Evolutionary conservation across 805 yeast species (phyloP).

Genomic region (Phaffomyces opuntiae): DNA sequence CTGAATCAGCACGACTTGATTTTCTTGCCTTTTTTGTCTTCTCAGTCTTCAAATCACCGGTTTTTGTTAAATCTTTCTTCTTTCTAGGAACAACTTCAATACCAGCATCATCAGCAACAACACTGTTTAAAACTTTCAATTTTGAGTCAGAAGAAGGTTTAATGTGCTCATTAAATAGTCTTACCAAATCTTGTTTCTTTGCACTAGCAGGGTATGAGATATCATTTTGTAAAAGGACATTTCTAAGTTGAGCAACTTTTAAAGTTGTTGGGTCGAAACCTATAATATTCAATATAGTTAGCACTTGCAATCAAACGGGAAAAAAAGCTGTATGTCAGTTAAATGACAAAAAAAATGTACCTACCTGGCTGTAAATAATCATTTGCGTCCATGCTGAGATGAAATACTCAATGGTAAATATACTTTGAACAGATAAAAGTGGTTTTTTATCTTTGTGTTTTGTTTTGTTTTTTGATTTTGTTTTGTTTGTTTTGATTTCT

Average conservation of each 20-base stretch:
- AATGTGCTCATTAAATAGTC: slow-evolving; percentile 50
- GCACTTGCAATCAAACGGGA: background rate
- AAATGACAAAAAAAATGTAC: slow-evolving; percentile 39
- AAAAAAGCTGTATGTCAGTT: background rate
- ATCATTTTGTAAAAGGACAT: slow-evolving; percentile 55
- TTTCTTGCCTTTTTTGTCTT: slow-evolving; percentile 6
- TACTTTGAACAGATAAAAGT: too few species aligned
- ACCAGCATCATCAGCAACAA: slow-evolving; percentile 28
- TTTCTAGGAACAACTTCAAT: slow-evolving; percentile 31
- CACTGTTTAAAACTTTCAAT: slow-evolving; percentile 26
- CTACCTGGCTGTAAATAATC: slow-evolving; percentile 31
- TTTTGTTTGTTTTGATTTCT: slow-evolving; percentile 2
- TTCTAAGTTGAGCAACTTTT: slow-evolving; percentile 65
- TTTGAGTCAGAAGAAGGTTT: slow-evolving; percentile 40
- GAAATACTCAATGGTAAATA: background rate
- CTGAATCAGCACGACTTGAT: background rate
- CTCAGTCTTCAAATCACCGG: slow-evolving; percentile 6
- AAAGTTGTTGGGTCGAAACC: slow-evolving; percentile 65
- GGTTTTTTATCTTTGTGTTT: background rate
- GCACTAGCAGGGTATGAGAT: slow-evolving; percentile 55
- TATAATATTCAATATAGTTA: slow-evolving; percentile 8
- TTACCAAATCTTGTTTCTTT: slow-evolving; percentile 59
- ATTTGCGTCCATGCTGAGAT: slow-evolving; percentile 26
- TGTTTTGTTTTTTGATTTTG: background rate
- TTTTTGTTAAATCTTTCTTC: slow-evolving; percentile 1